phyloP scores from a whole-genome alignment of 441 rosid genomes.

The Mallotus repandus region DNA sequence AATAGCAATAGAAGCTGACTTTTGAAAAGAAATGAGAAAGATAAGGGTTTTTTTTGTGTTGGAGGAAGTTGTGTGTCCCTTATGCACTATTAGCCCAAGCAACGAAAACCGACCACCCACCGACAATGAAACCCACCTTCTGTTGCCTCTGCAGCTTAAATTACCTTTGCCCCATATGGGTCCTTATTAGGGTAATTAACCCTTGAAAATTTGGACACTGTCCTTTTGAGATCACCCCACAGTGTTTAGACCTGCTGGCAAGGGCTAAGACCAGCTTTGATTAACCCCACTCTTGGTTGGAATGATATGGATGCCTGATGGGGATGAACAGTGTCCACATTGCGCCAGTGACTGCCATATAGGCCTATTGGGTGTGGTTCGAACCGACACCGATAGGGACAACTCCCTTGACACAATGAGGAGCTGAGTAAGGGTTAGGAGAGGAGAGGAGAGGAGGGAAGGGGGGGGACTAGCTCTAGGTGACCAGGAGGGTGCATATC shows the following conservation, averaged over 20 bases:
- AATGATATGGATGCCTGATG: slow-evolving; percentile 40
- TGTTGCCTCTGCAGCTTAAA: slow-evolving; percentile 1
- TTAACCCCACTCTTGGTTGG: slow-evolving; percentile 46
- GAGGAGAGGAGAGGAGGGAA: too few species aligned
- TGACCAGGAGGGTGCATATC: neutral
- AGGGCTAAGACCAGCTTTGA: slow-evolving; percentile 40
- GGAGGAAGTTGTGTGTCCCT: neutral
- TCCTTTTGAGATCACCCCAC: slow-evolving; percentile 45
- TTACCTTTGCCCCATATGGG: slow-evolving; percentile 22
- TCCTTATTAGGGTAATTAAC: slow-evolving; percentile 32
- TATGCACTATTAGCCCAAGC: slow-evolving; percentile 13
- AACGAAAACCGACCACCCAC: slow-evolving; percentile 43
- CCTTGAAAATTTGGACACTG: slow-evolving; percentile 50
- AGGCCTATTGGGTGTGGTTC: slow-evolving; percentile 25
- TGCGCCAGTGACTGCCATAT: slow-evolving; percentile 11
- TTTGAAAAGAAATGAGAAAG: slow-evolving; percentile 24
- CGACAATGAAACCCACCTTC: slow-evolving; percentile 37
- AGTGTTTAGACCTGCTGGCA: slow-evolving; percentile 43
- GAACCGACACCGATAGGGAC: slow-evolving; percentile 39
- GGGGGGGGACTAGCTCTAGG: neutral
- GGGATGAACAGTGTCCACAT: slow-evolving; percentile 18
- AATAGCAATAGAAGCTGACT: slow-evolving; percentile 33
- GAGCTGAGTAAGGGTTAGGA: neutral
- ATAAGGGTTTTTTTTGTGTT: slow-evolving; percentile 7
- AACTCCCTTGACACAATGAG: slow-evolving; percentile 15